A percentile compares a stretch with the other conserved stretches of the same genome.
Evolutionary conservation across 2,329 filamentous ascomycete species (phyloP).

Genomic region (Fusarium irregulare): DNA sequence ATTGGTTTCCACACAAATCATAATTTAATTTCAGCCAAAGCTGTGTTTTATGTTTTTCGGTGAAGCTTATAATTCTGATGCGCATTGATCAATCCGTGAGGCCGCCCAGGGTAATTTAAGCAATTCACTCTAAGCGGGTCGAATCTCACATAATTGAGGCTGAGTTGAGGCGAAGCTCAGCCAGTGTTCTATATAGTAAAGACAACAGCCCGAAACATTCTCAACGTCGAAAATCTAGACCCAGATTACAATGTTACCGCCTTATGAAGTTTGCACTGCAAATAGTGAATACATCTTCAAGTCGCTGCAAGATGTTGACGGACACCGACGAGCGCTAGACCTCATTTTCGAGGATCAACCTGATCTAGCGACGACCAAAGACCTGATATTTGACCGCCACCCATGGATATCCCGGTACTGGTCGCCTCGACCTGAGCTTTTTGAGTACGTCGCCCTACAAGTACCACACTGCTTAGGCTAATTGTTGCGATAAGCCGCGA

Average conservation of each 20-base stretch:
- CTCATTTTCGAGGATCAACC: not conserved
- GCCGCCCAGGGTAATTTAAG: not conserved
- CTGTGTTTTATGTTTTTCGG: not conserved
- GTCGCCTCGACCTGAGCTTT: not conserved
- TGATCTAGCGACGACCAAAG: not conserved
- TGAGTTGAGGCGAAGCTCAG: not conserved
- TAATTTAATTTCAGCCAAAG: not conserved
- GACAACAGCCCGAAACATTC: not conserved
- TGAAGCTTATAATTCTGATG: too few species aligned
- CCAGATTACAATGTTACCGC: not conserved
- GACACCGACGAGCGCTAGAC: not conserved
- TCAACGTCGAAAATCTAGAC: too few species aligned
- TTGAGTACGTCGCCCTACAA: too few species aligned
- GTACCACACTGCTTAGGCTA: too few species aligned
- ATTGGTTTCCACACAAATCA: not conserved
- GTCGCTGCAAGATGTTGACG: not conserved
- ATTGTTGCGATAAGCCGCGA: not conserved
- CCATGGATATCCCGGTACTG: not conserved
- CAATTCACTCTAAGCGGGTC: not conserved
- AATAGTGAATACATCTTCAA: not conserved
- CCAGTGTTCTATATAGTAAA: fast-evolving
- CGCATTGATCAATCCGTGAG: not conserved
- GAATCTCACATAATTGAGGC: not conserved
- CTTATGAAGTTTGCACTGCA: not conserved
- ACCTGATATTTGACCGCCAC: not conserved